Conservation (phyloP, 139 green algal species). For the Ulvella scutata region DNA sequence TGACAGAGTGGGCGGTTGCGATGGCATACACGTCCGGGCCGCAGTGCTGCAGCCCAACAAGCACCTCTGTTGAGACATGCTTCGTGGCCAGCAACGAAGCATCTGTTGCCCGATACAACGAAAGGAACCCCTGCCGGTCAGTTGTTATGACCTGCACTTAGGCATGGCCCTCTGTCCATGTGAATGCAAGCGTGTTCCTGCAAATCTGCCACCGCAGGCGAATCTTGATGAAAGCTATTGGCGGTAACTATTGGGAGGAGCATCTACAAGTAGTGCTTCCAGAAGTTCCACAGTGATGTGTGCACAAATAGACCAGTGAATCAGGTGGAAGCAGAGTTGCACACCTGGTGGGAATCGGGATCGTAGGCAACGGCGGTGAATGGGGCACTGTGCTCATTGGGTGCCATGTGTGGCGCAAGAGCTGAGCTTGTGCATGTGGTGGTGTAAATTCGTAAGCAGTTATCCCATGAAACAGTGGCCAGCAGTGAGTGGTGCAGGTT, state of each 20-base stretch:
- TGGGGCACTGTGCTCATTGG: constrained; percentile 29
- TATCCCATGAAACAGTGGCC: constrained; percentile 34
- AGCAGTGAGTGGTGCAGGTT: constrained; percentile 19
- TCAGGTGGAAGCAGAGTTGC: not conserved
- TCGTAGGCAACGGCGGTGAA: constrained; percentile 28
- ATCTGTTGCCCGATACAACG: constrained; percentile 14
- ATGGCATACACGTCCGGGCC: not conserved
- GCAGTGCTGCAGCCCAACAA: constrained; percentile 6
- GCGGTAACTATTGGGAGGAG: no score
- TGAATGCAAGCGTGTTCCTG: no score
- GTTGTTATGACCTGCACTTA: constrained; percentile 18
- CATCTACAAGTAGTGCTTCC: no score
- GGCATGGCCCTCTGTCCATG: not conserved
- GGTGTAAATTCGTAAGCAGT: constrained; percentile 28
- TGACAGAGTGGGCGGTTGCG: not conserved
- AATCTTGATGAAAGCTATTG: no score
- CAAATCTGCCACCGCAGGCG: no score
- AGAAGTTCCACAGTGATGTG: no score
- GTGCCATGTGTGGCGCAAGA: not conserved
- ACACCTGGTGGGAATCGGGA: not conserved
- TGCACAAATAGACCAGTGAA: no score
- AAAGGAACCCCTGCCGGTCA: constrained; percentile 19
- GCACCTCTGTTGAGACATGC: constrained; percentile 5
- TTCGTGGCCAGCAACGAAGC: constrained; percentile 23
- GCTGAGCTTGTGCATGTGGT: not conserved